Base-by-base conservation (phyloP, 75 land plant genomes). In the Pinus albicaulis region DNA sequence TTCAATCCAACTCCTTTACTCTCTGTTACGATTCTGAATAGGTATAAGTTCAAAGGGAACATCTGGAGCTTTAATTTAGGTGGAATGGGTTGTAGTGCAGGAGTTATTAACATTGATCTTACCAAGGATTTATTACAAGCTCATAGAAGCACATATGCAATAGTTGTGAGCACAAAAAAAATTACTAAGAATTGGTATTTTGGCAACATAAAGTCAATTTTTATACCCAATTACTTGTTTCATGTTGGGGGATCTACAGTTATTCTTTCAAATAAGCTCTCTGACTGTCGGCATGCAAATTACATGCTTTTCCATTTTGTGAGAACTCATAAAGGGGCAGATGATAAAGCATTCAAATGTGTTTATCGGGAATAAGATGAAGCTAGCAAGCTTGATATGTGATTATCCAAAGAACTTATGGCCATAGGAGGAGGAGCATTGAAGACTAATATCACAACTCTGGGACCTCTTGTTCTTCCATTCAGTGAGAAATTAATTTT, bases 171-270 rank as follows among this genome's bases (percentile, higher is more conserved):
- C 79, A 90, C 86, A 85, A 90, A 92, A 78, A 92, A 90, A 74
- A 92, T 92, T 57, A 92, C 94, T 34, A 44, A 88, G 74, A 92
- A 92, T 72, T 92, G 92, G 94, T 92, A 92, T 72, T 86, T 88
- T 77, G 90, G 91, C 22, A 87, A 89, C 78, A 73, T 70, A 16
- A 81, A 87, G 56, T 84, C 90, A 3, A 89, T 89, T 87, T 75
- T 89, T 55, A 84, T 89, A 17, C 91, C 91, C 74, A 89, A 88
- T 48, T 89, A 87, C 76, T 78, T 89, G 31, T 89, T 89, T 73
- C 87, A 87, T n/a, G 86, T 89, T 5, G 87, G 90, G 13, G 87
- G 87, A 57, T 79, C 91, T 36, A 87, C 87, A 26, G 55, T 89
- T 36, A 74, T 89, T 44, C 87, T 88, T 19, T 78, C 91, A 28